A percentile compares a stretch with the other conserved stretches of the same genome.
phyloP scores from a whole-genome alignment of 805 yeast species.

The Priceomyces carsonii region DNA sequence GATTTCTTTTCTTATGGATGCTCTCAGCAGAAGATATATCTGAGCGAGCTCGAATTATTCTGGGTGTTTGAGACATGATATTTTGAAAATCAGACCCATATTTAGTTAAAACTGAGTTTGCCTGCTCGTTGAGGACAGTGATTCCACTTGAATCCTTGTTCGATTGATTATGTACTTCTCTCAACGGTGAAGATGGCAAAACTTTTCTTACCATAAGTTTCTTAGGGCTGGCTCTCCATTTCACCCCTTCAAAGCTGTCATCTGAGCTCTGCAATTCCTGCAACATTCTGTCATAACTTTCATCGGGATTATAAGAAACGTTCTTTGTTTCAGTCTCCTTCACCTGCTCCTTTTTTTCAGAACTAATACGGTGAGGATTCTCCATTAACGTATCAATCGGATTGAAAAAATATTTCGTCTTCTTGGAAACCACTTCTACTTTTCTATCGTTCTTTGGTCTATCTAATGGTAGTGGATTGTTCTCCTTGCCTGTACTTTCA shows the following conservation, averaged over 20 bases:
- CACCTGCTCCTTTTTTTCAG: conserved; percentile 1
- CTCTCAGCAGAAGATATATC: conserved; percentile 23
- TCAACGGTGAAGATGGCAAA: conserved; percentile 47
- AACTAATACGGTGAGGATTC: neutral
- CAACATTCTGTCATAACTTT: conserved; percentile 13
- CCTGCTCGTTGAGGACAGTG: conserved; percentile 29
- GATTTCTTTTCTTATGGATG: conserved; percentile 16
- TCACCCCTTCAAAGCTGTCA: conserved; percentile 44
- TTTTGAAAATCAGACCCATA: conserved; percentile 41
- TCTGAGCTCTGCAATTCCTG: conserved; percentile 38
- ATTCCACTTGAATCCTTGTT: conserved; percentile 12
- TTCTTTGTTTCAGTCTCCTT: conserved; percentile 6
- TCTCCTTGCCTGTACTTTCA: neutral
- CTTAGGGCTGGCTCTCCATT: conserved; percentile 45
- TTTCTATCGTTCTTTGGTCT: conserved; percentile 6
- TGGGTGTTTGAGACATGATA: conserved; percentile 33
- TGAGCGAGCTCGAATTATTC: conserved; percentile 32
- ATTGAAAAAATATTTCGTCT: conserved; percentile 35
- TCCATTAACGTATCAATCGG: conserved; percentile 32
- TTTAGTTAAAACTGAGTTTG: conserved; percentile 39
- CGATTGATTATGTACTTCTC: conserved; percentile 11
- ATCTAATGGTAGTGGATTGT: neutral
- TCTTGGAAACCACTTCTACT: conserved; percentile 7
- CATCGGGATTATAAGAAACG: conserved; percentile 3
- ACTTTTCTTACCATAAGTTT: conserved; percentile 8